These are phyloP conservation scores for Blastobotrys aristatus DNA, from an alignment of 1,139 yeast genomes.

Conservation along the genomic window DNA sequence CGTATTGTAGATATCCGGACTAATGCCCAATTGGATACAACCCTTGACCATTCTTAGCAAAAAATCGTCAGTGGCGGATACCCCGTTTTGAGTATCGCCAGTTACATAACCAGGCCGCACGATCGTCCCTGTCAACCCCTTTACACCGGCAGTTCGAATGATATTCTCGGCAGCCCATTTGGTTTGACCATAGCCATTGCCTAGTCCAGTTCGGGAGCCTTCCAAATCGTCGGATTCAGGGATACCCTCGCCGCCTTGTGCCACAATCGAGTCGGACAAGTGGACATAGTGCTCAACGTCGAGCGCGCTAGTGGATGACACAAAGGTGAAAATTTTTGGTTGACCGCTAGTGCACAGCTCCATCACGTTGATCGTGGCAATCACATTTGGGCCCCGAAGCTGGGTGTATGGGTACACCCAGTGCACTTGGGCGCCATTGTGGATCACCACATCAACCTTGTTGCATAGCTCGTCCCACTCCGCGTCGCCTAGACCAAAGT, in stretches of 20 bases:
- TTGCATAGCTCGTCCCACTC: slow-evolving; percentile 56
- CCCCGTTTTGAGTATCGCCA: slow-evolving; percentile 76
- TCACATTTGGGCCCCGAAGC: slow-evolving; percentile 87
- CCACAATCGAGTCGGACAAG: slow-evolving; percentile 63
- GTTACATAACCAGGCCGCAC: slow-evolving; percentile 95
- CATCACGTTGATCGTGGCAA: slow-evolving; percentile 81
- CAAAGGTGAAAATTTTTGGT: slow-evolving; percentile 82
- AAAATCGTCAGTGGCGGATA: slow-evolving; percentile 95
- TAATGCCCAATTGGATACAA: slow-evolving; percentile 76
- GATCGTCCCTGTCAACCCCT: slow-evolving; percentile 83
- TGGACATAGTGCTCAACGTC: slow-evolving; percentile 79
- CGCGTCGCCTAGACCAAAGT: slow-evolving; percentile 61
- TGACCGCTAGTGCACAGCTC: slow-evolving; percentile 73
- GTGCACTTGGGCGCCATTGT: slow-evolving; percentile 96
- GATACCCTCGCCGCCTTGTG: slow-evolving; percentile 66
- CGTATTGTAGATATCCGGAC: slow-evolving; percentile 79
- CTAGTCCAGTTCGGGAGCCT: slow-evolving; percentile 77
- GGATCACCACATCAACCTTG: slow-evolving; percentile 75
- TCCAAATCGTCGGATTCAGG: slow-evolving; percentile 74
- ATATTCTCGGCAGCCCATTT: slow-evolving; percentile 96
- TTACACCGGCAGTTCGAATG: slow-evolving; percentile 74
- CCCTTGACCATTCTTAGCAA: slow-evolving; percentile 91
- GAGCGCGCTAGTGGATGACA: slow-evolving; percentile 89
- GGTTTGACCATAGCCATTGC: slow-evolving; percentile 94
- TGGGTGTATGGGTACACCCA: slow-evolving; percentile 96